Conservation (phyloP, 768 basidiomycete species). For the Kwoniella europaea region DNA sequence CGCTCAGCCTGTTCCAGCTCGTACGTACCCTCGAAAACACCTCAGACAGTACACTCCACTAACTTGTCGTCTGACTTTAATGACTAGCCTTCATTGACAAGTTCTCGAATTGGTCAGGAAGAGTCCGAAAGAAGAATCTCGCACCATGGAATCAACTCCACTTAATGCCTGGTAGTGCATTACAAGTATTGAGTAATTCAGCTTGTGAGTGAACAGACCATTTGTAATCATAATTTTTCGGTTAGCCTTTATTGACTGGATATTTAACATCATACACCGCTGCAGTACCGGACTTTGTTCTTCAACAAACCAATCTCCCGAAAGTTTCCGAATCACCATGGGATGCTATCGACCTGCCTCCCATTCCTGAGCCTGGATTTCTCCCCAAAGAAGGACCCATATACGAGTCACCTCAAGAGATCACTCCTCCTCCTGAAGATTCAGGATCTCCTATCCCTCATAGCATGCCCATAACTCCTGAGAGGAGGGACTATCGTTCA, state of each 20-base stretch:
- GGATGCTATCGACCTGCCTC: not conserved
- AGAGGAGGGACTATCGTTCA: too few species aligned
- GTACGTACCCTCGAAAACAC: not conserved
- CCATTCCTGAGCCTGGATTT: not conserved
- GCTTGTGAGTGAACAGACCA: not conserved
- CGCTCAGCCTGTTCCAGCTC: not conserved
- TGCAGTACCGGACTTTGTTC: not conserved
- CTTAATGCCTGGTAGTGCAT: not conserved
- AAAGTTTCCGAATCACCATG: not conserved
- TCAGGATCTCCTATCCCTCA: too few species aligned
- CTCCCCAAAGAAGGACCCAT: not conserved
- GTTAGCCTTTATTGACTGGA: too few species aligned
- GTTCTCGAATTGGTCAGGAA: not conserved
- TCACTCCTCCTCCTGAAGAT: not conserved
- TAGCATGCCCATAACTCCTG: too few species aligned
- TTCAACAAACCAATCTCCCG: not conserved
- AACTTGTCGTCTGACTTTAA: not conserved
- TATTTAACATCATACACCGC: too few species aligned
- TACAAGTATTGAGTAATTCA: not conserved
- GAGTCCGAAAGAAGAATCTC: not conserved
- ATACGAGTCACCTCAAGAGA: not conserved
- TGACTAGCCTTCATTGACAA: not conserved
- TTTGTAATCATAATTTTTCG: too few species aligned
- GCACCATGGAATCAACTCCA: not conserved
- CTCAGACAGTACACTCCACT: too few species aligned